Percentiles rank a stretch among this genome's conserved stretches.
These are phyloP conservation scores for Rhinocladiella similis DNA, from an alignment of 2,329 filamentous ascomycete species.

Conservation along the genomic window DNA sequence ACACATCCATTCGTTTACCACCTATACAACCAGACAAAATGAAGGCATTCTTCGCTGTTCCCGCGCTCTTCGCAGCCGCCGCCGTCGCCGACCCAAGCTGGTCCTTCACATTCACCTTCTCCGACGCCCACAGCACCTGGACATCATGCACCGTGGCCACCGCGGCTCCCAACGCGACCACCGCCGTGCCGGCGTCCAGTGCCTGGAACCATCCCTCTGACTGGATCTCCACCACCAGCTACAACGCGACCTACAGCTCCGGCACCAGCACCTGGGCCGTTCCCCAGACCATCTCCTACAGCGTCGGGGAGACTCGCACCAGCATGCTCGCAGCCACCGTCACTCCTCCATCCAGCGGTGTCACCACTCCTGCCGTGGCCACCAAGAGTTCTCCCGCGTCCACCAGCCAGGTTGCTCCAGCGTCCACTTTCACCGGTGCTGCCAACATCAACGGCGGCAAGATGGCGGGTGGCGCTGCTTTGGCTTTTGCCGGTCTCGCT, in stretches of 20 bases:
- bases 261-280: conserved; percentile 17
- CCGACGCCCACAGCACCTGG: conserved; percentile 19
- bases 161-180: conserved; percentile 11
- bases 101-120: conserved; percentile 22
- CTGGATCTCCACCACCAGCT: conserved; percentile 16
- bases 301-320: conserved; percentile 12
- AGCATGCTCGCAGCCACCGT: conserved; percentile 21
- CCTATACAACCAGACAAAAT: conserved; percentile 7
- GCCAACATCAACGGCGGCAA: conserved; percentile 15
- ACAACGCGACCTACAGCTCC: conserved; percentile 19
- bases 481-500: conserved; percentile 24
- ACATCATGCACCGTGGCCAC: conserved; percentile 10
- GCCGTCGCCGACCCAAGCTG: conserved; percentile 17
- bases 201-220: conserved; percentile 7
- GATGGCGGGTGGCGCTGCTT: conserved; percentile 19
- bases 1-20: conserved; percentile 13
- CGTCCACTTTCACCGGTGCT: conserved; percentile 15
- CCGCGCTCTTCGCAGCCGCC: conserved; percentile 20
- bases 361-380: neutral
- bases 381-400: neutral
- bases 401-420: neutral
- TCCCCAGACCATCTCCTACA: conserved; percentile 17
- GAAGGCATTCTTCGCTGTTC: conserved; percentile 24
- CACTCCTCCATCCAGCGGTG: neutral
- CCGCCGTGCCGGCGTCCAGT: conserved; percentile 1